Evolutionary conservation across 2,329 filamentous ascomycete species (phyloP).

Genomic region (Trichophyton benhamiae): DNA sequence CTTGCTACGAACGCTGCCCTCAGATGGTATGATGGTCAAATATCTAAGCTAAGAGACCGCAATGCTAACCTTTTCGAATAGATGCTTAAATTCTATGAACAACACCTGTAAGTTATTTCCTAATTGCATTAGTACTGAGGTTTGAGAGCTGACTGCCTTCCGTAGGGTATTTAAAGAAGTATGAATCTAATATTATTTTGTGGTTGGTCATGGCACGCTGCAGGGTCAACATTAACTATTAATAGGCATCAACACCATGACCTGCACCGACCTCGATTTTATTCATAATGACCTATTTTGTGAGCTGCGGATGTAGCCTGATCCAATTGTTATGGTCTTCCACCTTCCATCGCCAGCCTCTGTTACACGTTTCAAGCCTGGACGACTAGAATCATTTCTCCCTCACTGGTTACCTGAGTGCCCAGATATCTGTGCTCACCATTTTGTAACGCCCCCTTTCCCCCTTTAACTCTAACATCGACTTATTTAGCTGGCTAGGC

Average conservation of each 20-base stretch:
- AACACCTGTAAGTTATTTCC: conserved; percentile 32
- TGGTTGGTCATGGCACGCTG: background rate
- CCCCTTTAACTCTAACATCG: background rate
- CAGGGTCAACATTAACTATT: background rate
- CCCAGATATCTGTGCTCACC: background rate
- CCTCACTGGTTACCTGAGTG: background rate
- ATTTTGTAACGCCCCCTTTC: background rate
- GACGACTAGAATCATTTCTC: background rate
- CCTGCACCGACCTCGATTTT: background rate
- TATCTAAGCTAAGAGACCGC: background rate
- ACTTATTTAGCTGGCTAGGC: background rate
- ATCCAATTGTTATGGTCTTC: background rate
- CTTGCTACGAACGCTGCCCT: conserved; percentile 34
- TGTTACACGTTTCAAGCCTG: background rate
- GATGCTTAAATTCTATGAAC: conserved; percentile 40
- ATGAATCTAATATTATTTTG: background rate
- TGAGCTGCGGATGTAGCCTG: background rate
- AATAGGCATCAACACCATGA: background rate
- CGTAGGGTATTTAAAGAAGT: conserved; percentile 27
- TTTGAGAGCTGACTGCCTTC: conserved; percentile 8
- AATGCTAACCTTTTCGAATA: conserved; percentile 13
- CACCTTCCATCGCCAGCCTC: background rate
- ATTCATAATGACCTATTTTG: background rate
- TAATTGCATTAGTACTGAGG: background rate
- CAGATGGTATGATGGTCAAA: conserved; percentile 21